Conservation (phyloP, 129 eudicot genomes). For the Kitagawia praeruptora region DNA sequence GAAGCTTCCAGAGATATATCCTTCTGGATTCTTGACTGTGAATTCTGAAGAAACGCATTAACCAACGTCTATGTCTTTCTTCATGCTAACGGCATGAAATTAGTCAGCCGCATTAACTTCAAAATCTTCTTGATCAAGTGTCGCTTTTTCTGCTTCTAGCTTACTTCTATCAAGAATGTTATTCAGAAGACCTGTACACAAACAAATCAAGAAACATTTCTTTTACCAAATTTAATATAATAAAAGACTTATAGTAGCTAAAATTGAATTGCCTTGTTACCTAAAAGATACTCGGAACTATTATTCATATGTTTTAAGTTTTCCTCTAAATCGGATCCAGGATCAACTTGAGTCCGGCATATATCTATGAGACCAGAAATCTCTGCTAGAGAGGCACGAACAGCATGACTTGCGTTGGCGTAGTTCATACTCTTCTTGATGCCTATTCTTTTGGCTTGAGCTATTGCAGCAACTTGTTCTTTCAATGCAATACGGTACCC, state of each 20-base stretch:
- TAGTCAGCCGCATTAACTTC: constrained; percentile 49
- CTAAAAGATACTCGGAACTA: constrained; percentile 39
- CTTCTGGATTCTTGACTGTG: too few relatives aligned
- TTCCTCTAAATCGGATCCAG: constrained; percentile 33
- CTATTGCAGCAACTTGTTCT: constrained; percentile 52
- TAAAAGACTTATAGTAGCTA: background rate
- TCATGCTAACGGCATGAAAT: constrained; percentile 49
- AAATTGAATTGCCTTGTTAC: constrained; percentile 23
- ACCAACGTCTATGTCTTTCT: constrained; percentile 56
- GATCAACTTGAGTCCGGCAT: constrained; percentile 19
- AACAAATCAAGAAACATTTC: background rate
- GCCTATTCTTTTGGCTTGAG: constrained; percentile 49
- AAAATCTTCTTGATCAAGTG: constrained; percentile 47
- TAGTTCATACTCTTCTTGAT: constrained; percentile 24
- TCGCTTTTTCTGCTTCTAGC: constrained; percentile 33
- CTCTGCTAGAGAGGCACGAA: constrained; percentile 59
- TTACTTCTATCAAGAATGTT: constrained; percentile 63
- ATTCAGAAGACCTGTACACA: constrained; percentile 40
- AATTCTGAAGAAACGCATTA: too few relatives aligned
- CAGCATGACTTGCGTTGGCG: constrained; percentile 55
- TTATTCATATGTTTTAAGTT: constrained; percentile 29
- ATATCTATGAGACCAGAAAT: constrained; percentile 46
- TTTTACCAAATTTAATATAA: background rate
- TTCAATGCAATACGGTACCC: constrained; percentile 37
- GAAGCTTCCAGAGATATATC: too few relatives aligned